Evolutionary conservation across 2,329 filamentous ascomycete species (phyloP).

Genomic region (Xylariaceae sp.): DNA sequence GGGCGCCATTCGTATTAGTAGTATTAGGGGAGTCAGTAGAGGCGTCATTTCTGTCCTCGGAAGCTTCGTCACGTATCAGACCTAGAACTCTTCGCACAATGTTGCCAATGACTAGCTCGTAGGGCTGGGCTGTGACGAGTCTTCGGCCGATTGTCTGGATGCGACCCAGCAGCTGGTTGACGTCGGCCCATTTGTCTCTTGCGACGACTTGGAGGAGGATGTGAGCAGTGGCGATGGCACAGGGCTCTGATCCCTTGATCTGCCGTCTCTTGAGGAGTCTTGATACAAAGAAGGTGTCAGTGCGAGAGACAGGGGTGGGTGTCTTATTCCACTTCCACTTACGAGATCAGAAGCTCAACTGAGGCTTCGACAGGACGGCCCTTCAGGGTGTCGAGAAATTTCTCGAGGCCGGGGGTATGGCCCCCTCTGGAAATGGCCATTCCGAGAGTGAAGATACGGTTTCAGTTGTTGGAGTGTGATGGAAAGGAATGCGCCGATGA

Average conservation of each 20-base stretch:
- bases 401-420: conserved; percentile 69
- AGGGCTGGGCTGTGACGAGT: conserved; percentile 77
- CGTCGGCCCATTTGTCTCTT: conserved; percentile 72
- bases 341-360: conserved; percentile 82
- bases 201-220: conserved; percentile 84
- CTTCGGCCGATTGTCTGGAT: conserved; percentile 75
- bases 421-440: conserved; percentile 58
- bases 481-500: too few species aligned
- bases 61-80: conserved; percentile 85
- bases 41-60: conserved; percentile 68
- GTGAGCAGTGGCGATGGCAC: conserved; percentile 86
- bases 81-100: conserved; percentile 87
- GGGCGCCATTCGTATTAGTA: conserved; percentile 23
- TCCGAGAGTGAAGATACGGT: not conserved
- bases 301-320: conserved; percentile 7
- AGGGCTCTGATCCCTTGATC: conserved; percentile 81
- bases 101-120: conserved; percentile 90
- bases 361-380: conserved; percentile 72
- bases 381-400: conserved; percentile 76
- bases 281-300: conserved; percentile 2
- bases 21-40: conserved; percentile 54
- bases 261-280: conserved; percentile 88
- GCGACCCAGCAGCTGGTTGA: conserved; percentile 72
- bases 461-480: too few species aligned
- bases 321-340: conserved; percentile 28